Conservation (phyloP, 306 rosid species). For the Rosa chinensis region DNA sequence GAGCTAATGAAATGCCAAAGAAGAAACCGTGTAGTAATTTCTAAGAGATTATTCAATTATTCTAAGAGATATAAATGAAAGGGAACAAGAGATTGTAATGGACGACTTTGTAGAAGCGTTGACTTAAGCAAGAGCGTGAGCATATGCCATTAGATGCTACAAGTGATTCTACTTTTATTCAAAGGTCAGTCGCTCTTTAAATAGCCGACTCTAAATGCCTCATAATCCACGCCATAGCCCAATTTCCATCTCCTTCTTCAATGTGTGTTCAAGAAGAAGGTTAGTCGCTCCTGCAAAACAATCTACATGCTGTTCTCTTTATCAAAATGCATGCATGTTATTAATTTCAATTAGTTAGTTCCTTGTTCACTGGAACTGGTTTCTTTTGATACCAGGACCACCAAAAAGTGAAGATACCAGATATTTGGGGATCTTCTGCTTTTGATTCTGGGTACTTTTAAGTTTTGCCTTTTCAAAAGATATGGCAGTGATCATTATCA, state of each 20-base stretch:
- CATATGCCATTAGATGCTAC: constrained; percentile 17
- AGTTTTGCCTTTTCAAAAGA: neutral
- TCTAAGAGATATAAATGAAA: neutral
- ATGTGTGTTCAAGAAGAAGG: constrained; percentile 7
- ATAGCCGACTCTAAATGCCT: neutral
- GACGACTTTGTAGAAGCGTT: neutral
- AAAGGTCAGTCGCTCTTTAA: neutral
- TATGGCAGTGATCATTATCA: neutral
- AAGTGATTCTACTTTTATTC: neutral
- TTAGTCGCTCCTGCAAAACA: neutral
- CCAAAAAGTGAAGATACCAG: neutral
- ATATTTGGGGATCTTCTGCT: neutral
- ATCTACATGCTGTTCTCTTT: neutral
- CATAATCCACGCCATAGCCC: neutral
- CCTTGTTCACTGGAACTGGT: neutral
- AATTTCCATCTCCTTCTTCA: constrained; percentile 1
- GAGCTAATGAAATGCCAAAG: neutral
- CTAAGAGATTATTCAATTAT: neutral
- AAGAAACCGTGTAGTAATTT: neutral
- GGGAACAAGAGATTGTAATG: neutral
- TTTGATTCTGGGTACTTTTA: neutral
- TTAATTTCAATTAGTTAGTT: neutral
- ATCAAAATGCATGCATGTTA: neutral
- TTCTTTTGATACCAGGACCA: neutral
- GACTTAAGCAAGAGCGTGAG: neutral